phyloP scores from a whole-genome alignment of 2,329 filamentous ascomycete genomes.

The Colletotrichum destructivum region DNA sequence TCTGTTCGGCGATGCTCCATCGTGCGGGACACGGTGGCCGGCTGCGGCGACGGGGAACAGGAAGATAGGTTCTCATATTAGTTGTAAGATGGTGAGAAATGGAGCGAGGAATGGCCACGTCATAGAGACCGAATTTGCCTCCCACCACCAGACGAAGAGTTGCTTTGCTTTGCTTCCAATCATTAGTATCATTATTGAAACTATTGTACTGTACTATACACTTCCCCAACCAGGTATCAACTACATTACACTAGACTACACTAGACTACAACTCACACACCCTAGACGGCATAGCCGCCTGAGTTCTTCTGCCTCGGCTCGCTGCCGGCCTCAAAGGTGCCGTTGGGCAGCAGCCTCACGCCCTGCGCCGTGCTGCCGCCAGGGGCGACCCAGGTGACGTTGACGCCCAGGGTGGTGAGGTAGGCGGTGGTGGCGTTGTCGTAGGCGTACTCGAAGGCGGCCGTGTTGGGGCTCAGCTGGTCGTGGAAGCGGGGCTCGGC shows the following conservation, averaged over 20 bases:
- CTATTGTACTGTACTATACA: too few species aligned
- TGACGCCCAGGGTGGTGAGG: slow-evolving; percentile 78
- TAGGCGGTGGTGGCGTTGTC: slow-evolving; percentile 79
- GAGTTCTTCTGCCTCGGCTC: slow-evolving; percentile 86
- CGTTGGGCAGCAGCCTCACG: slow-evolving; percentile 74
- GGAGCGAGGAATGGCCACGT: too few species aligned
- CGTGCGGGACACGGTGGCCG: background rate
- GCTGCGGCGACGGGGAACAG: background rate
- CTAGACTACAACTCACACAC: too few species aligned
- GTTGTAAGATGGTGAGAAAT: too few species aligned
- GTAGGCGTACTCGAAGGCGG: slow-evolving; percentile 80
- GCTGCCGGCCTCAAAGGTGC: slow-evolving; percentile 82
- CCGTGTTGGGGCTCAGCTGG: slow-evolving; percentile 80
- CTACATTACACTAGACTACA: too few species aligned
- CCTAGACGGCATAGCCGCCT: slow-evolving; percentile 72
- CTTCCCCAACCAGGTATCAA: too few species aligned
- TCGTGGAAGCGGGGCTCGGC: slow-evolving; percentile 83
- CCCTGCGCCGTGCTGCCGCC: slow-evolving; percentile 82
- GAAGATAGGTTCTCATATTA: background rate
- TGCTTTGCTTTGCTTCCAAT: too few species aligned
- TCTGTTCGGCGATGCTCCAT: background rate
- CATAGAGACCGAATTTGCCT: too few species aligned
- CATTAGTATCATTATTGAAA: too few species aligned
- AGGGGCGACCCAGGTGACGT: slow-evolving; percentile 79
- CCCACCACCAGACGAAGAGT: too few species aligned